Evolutionary conservation across 306 rosid genomes (phyloP), one percentile per base, ranked within the genome.

Genomic region (Astragalus membranaceus): DNA sequence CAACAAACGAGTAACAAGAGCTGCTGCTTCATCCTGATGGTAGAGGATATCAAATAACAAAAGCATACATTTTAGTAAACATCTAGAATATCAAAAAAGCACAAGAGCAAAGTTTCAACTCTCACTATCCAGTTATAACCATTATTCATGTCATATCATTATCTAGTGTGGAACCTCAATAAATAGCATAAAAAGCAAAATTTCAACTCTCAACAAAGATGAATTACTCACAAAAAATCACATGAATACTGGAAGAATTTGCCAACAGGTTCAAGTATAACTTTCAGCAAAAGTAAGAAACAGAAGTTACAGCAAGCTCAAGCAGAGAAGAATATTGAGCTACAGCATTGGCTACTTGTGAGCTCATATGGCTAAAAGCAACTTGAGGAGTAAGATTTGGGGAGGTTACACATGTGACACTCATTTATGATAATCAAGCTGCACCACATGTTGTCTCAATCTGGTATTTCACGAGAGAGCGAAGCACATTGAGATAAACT

Each of bases 1-100:
- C 88, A 91, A 44, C 37, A 94, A 88, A 68, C 85, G 78, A 33
- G 90, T 84, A 68, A 90, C 82, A 84, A 94, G 96, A 78, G 89
- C 85, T 44, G 82, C 84, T 10, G 81, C 96, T 75, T 88, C 95
- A 74, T 94, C 97, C 97, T 94, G 75, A 74, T 54, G 58, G 67
- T 59, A 73, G 71, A 14, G 42, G 49, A 26, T 49, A 70, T 47
- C 65, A 55, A 59, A 70, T 6, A 72, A 75, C 65, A 32, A 32
- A 77, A 56, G 14, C 55, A 71, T 36, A 33, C 50, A 65, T 30
- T 58, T 75, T 43, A 70, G 78, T 14, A 75, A 23, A 50, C 49
- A 35, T 53, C 17, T 11, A 52, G 72, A 67, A 55, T 17, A 42
- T 13, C 41, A 77, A 75, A n/a, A n/a, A n/a, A n/a, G n/a, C n/a